Evolutionary conservation across 2,329 filamentous ascomycete species (phyloP), one percentile per base, ranked within the genome.

Genomic region (Ophiognomonia clavigignenti-juglandacearum): DNA sequence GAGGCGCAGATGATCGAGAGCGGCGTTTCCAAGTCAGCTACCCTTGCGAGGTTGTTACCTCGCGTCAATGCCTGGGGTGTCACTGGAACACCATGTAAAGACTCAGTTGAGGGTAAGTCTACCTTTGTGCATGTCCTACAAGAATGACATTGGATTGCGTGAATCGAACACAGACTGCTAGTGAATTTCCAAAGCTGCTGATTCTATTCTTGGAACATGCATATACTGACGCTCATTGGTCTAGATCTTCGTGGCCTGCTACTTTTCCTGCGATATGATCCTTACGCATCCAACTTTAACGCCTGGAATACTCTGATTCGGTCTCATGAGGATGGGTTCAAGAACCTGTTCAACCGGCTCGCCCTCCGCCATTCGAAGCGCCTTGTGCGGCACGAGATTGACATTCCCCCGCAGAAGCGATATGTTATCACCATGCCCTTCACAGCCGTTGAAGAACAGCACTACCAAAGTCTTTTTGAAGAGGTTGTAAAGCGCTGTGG

Each of bases 1-100:
- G 90, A 84, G 70, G 83, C 92, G 0, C 93, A 98, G 60, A 95
- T 96, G 86, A 83, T 97, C 35, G 92, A 97, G 61, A 92, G 81
- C 54, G 89, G 90, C 27, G 83, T 95, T 4, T 91, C 82, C 57
- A 84, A 88, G 56, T 88, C 92, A 23, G 91, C 93, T 1, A 80
- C 76, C 39, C 82, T 96, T 13, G 90, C 90, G 29, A 80, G 83
- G 34, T 71, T 85, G 22, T 85, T 98, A 51, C 90, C 92, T 37
- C 79, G 93, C 23, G 68, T 87, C 53, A 91, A 96, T 65, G 85
- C 89, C 2, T 97, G 93, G 93, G 90, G 86, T 13, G 83, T 98
- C 34, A 92, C 89, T 0, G 93, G 89, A 35, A 98, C 93, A 1
- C 93, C 93, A 0, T 76, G 97, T 31, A 85, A 87, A 54, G 88